Percentiles rank a stretch among this genome's conserved stretches.
Conservation (phyloP, 2,329 filamentous ascomycete species). For the Leptographium radiaticola region DNA sequence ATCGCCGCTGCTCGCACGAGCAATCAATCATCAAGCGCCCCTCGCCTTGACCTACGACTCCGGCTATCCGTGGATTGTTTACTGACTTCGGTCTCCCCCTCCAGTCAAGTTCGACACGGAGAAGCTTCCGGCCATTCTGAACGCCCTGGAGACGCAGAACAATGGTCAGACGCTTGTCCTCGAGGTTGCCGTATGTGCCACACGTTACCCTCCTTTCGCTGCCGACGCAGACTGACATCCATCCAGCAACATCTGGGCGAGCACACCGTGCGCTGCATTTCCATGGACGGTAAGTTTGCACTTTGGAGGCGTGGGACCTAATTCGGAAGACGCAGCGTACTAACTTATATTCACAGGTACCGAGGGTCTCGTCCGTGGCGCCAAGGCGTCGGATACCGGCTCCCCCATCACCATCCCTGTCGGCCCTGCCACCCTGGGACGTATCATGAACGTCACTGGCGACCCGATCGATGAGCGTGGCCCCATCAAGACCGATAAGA, state of each 20-base stretch:
- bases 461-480: slow-evolving; percentile 99
- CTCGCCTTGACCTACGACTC: too few relatives aligned
- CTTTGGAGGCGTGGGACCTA: too few relatives aligned
- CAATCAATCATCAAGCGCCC: neutral
- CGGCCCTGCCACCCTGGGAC: slow-evolving; percentile 83
- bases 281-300: slow-evolving; percentile 81
- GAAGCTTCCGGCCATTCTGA: slow-evolving; percentile 92
- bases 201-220: slow-evolving; percentile 8
- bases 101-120: slow-evolving; percentile 93
- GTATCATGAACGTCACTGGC: slow-evolving; percentile 99
- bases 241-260: slow-evolving; percentile 95
- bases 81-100: slow-evolving; percentile 12
- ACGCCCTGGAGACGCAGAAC: slow-evolving; percentile 86
- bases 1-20: neutral
- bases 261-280: slow-evolving; percentile 98
- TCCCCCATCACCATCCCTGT: slow-evolving; percentile 93
- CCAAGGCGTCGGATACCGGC: slow-evolving; percentile 76
- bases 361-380: slow-evolving; percentile 95
- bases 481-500: slow-evolving; percentile 87
- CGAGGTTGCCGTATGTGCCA: slow-evolving; percentile 72
- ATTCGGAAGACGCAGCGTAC: too few relatives aligned
- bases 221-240: slow-evolving; percentile 9
- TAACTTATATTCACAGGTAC: slow-evolving; percentile 50
- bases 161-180: slow-evolving; percentile 88
- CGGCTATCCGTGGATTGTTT: slow-evolving; percentile 6